Evolutionary conservation across 163 green algal genomes (phyloP).

Genomic region (Scenedesmus sp.): DNA sequence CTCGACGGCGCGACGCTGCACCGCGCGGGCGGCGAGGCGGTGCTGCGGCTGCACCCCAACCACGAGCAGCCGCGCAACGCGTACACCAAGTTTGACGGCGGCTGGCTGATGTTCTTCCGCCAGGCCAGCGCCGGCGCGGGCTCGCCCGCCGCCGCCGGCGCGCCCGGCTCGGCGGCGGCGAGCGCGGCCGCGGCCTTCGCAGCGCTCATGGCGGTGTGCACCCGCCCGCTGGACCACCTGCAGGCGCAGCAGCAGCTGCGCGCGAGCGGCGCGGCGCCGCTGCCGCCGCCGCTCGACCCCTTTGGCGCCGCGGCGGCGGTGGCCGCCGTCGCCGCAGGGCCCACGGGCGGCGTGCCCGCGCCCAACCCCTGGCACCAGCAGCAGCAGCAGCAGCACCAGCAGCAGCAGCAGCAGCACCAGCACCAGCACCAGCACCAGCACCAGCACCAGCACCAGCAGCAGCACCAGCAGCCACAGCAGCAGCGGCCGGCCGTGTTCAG

Average conservation of each 20-base stretch:
- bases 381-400: conserved; percentile 4
- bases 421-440: too few species aligned
- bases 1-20: conserved; percentile 37
- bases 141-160: neutral
- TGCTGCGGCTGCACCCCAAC: conserved; percentile 46
- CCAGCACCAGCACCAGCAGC: conserved; percentile 25
- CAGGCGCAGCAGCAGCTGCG: conserved; percentile 34
- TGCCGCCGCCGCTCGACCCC: neutral
- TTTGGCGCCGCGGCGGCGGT: neutral
- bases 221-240: conserved; percentile 31
- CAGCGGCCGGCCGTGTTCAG: neutral
- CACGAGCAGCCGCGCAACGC: conserved; percentile 41
- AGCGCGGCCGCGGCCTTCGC: conserved; percentile 24
- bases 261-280: neutral
- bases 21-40: conserved; percentile 18
- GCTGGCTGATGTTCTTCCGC: conserved; percentile 44
- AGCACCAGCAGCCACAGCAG: too few species aligned
- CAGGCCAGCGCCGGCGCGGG: conserved; percentile 4
- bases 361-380: neutral
- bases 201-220: conserved; percentile 18
- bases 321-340: neutral
- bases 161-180: neutral
- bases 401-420: conserved; percentile 14
- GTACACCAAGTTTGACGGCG: conserved; percentile 38
- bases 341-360: neutral